A percentile compares a stretch with the other conserved stretches of the same genome.
These are phyloP conservation scores for Rhodotorula sp. DNA, from an alignment of 1,284 basidiomycete genomes.

Conservation along the genomic window DNA sequence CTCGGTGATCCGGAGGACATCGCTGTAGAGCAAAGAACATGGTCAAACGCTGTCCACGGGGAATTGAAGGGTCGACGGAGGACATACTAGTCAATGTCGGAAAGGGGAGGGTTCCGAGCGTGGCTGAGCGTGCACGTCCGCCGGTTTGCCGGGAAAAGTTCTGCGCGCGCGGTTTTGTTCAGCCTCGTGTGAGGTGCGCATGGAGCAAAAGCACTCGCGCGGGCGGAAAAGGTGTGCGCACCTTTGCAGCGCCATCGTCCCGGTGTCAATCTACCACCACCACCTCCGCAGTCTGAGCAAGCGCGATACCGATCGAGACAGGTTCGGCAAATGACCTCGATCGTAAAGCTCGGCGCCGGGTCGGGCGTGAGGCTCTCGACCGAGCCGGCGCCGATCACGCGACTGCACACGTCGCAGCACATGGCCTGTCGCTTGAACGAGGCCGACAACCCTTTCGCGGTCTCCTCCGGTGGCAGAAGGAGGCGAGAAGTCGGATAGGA, in stretches of 20 bases:
- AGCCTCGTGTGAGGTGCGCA: background rate
- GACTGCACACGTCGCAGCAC: conserved; percentile 28
- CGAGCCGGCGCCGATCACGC: conserved; percentile 21
- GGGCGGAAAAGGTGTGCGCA: background rate
- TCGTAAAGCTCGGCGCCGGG: conserved; percentile 16
- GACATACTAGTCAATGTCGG: conserved; percentile 24
- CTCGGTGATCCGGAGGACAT: conserved; percentile 17
- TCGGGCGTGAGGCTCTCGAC: conserved; percentile 9
- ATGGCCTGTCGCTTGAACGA: conserved; percentile 21
- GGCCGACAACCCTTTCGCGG: conserved; percentile 5
- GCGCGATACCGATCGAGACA: conserved; percentile 23
- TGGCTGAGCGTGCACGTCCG: conserved; percentile 28
- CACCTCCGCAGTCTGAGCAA: conserved; percentile 31
- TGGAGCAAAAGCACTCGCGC: background rate
- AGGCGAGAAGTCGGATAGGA: background rate
- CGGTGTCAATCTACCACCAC: conserved; percentile 27
- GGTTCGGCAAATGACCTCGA: conserved; percentile 26
- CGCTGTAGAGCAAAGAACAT: background rate
- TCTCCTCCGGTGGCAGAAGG: conserved; percentile 14
- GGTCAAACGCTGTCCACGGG: background rate
- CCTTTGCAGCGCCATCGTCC: conserved; percentile 32
- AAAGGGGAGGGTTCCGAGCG: conserved; percentile 23
- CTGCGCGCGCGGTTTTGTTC: background rate
- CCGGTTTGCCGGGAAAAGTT: conserved; percentile 26
- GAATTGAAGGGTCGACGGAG: background rate